Percentiles rank a stretch among this genome's conserved stretches.
Evolutionary conservation across 163 green algal species (phyloP).

Genomic region (Coccomyxa subellipsoidea): DNA sequence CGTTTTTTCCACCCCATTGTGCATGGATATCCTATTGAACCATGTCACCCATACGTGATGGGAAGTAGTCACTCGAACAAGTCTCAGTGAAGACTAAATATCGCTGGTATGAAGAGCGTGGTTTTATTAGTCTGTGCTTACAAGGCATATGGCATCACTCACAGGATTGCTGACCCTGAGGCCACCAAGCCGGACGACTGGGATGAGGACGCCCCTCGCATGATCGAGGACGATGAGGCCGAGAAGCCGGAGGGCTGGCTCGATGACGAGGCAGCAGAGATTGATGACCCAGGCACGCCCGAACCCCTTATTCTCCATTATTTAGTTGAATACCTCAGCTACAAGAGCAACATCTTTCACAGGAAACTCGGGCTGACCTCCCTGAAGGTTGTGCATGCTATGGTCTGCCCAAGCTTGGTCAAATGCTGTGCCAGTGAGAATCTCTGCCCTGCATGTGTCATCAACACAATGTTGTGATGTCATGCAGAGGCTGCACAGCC

Average conservation of each 20-base stretch:
- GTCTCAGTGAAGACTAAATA: too few relatives aligned
- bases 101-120: too few relatives aligned
- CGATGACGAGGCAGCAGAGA: conserved; percentile 75
- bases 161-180: conserved; percentile 83
- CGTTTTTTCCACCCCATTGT: too few relatives aligned
- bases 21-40: too few relatives aligned
- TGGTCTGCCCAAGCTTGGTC: neutral
- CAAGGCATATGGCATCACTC: neutral
- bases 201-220: conserved; percentile 73
- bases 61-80: too few relatives aligned
- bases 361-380: too few relatives aligned
- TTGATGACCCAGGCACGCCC: conserved; percentile 68
- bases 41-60: too few relatives aligned
- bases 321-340: neutral
- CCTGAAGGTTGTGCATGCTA: neutral
- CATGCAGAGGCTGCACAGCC: conserved; percentile 56
- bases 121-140: too few relatives aligned
- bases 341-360: neutral
- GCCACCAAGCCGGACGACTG: conserved; percentile 84
- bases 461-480: neutral
- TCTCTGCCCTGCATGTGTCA: too few relatives aligned
- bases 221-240: conserved; percentile 65
- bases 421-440: neutral
- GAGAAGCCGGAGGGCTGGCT: conserved; percentile 88
- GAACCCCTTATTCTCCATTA: neutral